These are phyloP conservation scores for Falciphora oryzae DNA, from an alignment of 2,329 filamentous ascomycete species.

Conservation along the genomic window DNA sequence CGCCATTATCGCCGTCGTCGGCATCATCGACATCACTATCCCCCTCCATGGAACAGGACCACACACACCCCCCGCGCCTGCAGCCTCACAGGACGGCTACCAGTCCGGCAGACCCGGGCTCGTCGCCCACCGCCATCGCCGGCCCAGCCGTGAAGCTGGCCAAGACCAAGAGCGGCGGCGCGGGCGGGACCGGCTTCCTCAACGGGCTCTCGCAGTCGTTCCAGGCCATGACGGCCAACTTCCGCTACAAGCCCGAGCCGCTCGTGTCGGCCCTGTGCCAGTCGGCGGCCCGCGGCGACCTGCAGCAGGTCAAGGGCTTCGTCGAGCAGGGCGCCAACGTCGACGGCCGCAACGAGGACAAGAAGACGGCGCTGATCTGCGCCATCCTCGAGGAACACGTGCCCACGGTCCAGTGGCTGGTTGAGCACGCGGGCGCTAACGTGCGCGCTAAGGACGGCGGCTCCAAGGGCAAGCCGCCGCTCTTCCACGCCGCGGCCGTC, in stretches of 20 bases:
- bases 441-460: constrained; percentile 19
- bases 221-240: constrained; percentile 16
- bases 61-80: neutral
- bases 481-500: constrained; percentile 19
- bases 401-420: constrained; percentile 23
- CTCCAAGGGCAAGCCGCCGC: constrained; percentile 18
- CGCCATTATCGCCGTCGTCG: neutral
- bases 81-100: neutral
- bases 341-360: constrained; percentile 17
- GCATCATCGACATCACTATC: neutral
- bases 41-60: neutral
- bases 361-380: constrained; percentile 17
- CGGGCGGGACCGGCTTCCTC: constrained; percentile 4
- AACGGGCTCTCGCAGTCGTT: constrained; percentile 23
- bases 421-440: constrained; percentile 21
- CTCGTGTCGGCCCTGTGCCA: constrained; percentile 19
- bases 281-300: constrained; percentile 15
- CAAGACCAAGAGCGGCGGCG: neutral
- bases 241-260: constrained; percentile 19
- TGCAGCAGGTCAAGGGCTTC: constrained; percentile 15
- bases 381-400: constrained; percentile 14
- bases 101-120: neutral
- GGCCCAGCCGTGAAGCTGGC: neutral
- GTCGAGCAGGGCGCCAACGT: constrained; percentile 16
- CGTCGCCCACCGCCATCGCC: constrained; percentile 4